Base-by-base conservation (phyloP, 1,139 yeast genomes). In the Arxiozyma heterogenica region DNA sequence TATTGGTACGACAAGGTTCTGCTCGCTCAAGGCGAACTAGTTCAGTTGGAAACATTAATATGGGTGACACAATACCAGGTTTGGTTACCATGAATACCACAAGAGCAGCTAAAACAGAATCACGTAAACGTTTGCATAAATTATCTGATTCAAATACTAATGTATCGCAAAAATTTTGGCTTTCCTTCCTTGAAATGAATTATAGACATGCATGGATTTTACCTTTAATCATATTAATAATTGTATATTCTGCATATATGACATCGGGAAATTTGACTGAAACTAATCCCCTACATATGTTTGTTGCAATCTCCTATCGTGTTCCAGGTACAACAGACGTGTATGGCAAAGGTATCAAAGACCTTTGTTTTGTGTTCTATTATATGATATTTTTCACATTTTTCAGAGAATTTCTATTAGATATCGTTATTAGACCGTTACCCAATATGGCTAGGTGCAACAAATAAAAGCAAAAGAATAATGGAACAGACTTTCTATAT, bases 401-500 rank as follows among this genome's bases (percentile, higher is more conserved):
- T 66, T 76, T 83, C 61, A 82, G 98, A 63, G 98, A 93, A 70
- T 91, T 93, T 67, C 69, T 82, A 63, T 90, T 93, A 98, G 91
- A 91, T 67, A 76, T 81, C 51, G 65, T 89, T 2, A 79, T 93
- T 58, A 77, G 78, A 61, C 98, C 98, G 15, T 58, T 86, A 51
- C 93, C 96, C 2, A 47, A 53, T 8, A 56, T 58, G 48, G 73
- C 74, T 49, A 43, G 47, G 30, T 79, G 76, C 55, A 77, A 75
- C 58, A 80, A 80, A 27, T 27, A 27, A 90, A 86, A 70, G 70
- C 81, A 49, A 80, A 79, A 59, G 80, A 98, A 66, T 93, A 70
- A 83, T 89, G 86, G 98, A 93, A 70, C 98, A 93, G 73, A 78
- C 91, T 93, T 93, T 91, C 68, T 81, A 94, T 4, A 78, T 89